Conservation (phyloP, 1,139 yeast species). For the Hyphopichia khmerensis region DNA sequence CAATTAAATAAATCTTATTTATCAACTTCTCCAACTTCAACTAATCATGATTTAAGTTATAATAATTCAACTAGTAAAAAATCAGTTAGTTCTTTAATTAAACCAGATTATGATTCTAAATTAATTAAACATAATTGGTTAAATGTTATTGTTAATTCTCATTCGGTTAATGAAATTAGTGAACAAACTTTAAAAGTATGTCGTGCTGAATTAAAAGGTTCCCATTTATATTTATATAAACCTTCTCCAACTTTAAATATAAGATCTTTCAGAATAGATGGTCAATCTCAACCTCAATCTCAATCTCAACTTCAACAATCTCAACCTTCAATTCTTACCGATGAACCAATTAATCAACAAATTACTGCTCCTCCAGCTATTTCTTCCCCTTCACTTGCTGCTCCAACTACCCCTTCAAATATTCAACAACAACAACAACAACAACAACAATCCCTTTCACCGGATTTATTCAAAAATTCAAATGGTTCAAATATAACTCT, state of each 20-base stretch:
- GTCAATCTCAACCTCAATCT: not conserved
- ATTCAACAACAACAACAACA: conserved; percentile 5
- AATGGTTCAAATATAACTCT: conserved; percentile 12
- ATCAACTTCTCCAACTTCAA: not conserved
- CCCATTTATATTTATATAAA: conserved; percentile 56
- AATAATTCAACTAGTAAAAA: conserved; percentile 1
- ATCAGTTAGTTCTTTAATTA: conserved; percentile 21
- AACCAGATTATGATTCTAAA: conserved; percentile 34
- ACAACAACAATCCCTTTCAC: not conserved
- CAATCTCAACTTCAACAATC: conserved; percentile 4
- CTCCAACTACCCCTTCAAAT: conserved; percentile 1
- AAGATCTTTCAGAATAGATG: conserved; percentile 36
- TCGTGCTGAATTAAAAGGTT: conserved; percentile 67
- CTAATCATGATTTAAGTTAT: not conserved
- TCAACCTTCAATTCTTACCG: not conserved
- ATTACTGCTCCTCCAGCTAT: conserved; percentile 1
- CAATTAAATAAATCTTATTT: not conserved
- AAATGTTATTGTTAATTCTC: conserved; percentile 38
- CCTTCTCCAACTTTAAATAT: conserved; percentile 50
- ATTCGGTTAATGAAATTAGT: conserved; percentile 31
- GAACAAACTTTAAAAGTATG: conserved; percentile 45
- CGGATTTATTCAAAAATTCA: conserved; percentile 14
- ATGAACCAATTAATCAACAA: not conserved
- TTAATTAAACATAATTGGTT: conserved; percentile 41
- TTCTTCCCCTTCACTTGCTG: conserved; percentile 4